These are phyloP conservation scores for Cryptosporidium bovis DNA, from an alignment of 169 alveolate species.

Conservation along the genomic window DNA sequence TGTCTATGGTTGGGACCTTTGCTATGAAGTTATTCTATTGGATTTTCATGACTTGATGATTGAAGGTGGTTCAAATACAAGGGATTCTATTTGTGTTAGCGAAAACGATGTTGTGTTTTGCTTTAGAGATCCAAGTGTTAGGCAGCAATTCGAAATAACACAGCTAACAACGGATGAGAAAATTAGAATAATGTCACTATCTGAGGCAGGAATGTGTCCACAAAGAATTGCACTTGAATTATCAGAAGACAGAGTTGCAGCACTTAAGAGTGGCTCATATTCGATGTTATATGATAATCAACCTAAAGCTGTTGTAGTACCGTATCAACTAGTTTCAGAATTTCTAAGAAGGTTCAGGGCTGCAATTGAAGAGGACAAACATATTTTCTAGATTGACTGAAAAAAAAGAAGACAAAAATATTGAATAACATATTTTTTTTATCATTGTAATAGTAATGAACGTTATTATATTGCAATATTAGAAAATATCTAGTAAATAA, in stretches of 20 bases:
- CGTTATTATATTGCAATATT: too few species aligned
- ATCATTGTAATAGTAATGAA: too few species aligned
- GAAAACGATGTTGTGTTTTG: conserved; percentile 71
- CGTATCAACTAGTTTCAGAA: conserved; percentile 72
- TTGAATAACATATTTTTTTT: too few species aligned
- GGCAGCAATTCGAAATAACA: conserved; percentile 47
- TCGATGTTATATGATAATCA: conserved; percentile 70
- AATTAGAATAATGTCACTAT: conserved; percentile 62
- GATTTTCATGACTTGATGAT: conserved; percentile 74
- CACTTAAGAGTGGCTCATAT: conserved; percentile 70
- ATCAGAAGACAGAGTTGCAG: conserved; percentile 75
- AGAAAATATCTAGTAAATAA: too few species aligned
- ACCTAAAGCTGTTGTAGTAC: conserved; percentile 69
- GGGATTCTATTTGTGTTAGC: conserved; percentile 60
- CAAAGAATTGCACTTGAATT: conserved; percentile 73
- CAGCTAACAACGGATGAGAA: conserved; percentile 67
- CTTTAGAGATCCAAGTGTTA: conserved; percentile 65
- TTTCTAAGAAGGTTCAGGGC: conserved; percentile 69
- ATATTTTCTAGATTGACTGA: conserved; percentile 24
- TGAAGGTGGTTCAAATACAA: conserved; percentile 61
- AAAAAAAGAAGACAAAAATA: not conserved
- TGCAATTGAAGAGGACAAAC: conserved; percentile 74
- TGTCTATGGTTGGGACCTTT: conserved; percentile 71
- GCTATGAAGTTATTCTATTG: conserved; percentile 53
- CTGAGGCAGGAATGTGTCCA: conserved; percentile 73